phyloP scores from a whole-genome alignment of 2,329 filamentous ascomycete genomes.

The Sporothrix humicola region DNA sequence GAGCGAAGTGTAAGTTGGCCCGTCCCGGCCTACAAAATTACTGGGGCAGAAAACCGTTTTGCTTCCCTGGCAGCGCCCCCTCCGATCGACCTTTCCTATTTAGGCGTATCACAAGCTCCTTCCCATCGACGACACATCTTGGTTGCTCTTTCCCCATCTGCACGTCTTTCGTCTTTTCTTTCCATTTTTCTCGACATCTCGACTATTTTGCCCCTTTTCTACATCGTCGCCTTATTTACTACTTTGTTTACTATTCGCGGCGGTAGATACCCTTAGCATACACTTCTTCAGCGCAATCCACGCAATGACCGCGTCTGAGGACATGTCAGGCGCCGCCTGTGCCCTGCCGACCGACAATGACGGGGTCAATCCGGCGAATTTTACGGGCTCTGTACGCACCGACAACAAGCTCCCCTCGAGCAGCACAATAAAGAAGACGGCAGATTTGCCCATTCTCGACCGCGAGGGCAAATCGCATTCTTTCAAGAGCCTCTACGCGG shows the following conservation, averaged over 20 bases:
- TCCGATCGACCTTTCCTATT: constrained; percentile 17
- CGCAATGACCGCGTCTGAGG: constrained; percentile 24
- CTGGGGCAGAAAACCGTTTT: background rate
- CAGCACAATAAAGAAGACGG: constrained; percentile 57
- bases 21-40: constrained; percentile 13
- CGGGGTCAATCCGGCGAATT: constrained; percentile 51
- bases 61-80: background rate
- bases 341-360: constrained; percentile 29
- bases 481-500: constrained; percentile 68
- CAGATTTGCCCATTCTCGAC: constrained; percentile 65
- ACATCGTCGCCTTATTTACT: no score
- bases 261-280: no score
- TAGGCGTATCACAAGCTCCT: constrained; percentile 15
- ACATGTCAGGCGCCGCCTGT: background rate
- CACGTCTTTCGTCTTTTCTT: background rate
- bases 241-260: background rate
- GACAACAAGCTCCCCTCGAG: constrained; percentile 60
- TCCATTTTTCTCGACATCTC: background rate
- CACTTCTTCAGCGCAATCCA: background rate
- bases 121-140: constrained; percentile 13
- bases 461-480: constrained; percentile 62
- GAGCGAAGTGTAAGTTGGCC: constrained; percentile 19
- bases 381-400: constrained; percentile 61
- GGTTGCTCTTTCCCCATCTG: constrained; percentile 1
- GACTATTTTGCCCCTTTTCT: background rate